Evolutionary conservation across 352 stramenopile species (phyloP).

Genomic region (Phytopythium cucurbitacearum): DNA sequence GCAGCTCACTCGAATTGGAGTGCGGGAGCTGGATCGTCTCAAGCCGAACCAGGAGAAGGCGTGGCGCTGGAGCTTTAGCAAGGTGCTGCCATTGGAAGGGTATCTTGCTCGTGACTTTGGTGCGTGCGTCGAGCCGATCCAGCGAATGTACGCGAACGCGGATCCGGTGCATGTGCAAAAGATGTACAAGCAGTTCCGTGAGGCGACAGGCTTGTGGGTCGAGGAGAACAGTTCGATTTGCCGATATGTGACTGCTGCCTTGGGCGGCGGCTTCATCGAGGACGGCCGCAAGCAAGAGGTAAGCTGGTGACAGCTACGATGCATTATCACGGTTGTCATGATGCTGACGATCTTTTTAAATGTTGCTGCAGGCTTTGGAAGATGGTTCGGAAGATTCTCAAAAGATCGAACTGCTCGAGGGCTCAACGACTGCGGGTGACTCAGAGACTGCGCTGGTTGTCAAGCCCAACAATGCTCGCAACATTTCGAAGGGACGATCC

Average conservation of each 20-base stretch:
- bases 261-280: constrained; percentile 67
- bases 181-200: constrained; percentile 85
- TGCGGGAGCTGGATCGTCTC: constrained; percentile 78
- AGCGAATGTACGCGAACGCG: constrained; percentile 82
- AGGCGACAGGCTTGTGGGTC: constrained; percentile 81
- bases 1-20: constrained; percentile 74
- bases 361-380: constrained; percentile 24
- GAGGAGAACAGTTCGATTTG: constrained; percentile 84
- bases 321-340: background rate
- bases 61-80: constrained; percentile 84
- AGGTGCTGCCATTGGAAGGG: constrained; percentile 76
- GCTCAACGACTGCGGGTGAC: constrained; percentile 3
- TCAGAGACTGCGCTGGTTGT: constrained; percentile 5
- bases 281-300: constrained; percentile 27
- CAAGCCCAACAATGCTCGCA: constrained; percentile 2
- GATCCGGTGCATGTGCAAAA: constrained; percentile 79
- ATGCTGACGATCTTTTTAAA: constrained; percentile 2
- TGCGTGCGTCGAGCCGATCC: constrained; percentile 78
- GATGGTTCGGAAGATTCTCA: constrained; percentile 25
- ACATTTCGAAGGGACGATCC: background rate
- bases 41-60: constrained; percentile 85
- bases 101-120: constrained; percentile 84
- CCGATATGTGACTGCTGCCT: constrained; percentile 60
- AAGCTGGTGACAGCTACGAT: background rate
- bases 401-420: constrained; percentile 40